phyloP scores from a whole-genome alignment of 2,329 filamentous ascomycete genomes.

The Rachicladosporium sp. region DNA sequence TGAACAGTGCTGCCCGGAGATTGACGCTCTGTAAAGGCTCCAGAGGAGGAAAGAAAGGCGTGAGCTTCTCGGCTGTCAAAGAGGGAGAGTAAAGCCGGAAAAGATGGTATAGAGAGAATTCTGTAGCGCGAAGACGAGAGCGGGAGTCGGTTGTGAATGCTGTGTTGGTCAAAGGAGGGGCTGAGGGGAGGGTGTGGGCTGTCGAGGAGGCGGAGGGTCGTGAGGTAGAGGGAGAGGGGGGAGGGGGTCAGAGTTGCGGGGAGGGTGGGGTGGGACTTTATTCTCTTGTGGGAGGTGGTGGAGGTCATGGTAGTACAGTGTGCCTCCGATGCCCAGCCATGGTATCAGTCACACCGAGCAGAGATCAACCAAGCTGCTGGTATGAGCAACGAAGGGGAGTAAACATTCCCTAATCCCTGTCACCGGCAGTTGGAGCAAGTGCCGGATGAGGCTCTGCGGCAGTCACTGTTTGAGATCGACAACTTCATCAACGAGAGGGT shows the following conservation, averaged over 20 bases:
- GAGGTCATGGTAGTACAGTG: not conserved
- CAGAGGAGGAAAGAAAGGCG: constrained; percentile 78
- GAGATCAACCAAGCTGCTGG: too few species aligned
- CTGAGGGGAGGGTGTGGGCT: constrained; percentile 44
- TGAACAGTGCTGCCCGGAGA: constrained; percentile 70
- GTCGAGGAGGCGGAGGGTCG: constrained; percentile 66
- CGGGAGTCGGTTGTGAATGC: constrained; percentile 59
- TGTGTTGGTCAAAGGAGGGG: constrained; percentile 26
- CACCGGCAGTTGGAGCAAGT: too few species aligned
- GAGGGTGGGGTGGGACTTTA: not conserved
- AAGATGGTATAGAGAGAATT: constrained; percentile 84
- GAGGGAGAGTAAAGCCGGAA: constrained; percentile 73
- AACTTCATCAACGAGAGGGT: too few species aligned
- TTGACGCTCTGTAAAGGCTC: constrained; percentile 87
- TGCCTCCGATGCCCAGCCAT: too few species aligned
- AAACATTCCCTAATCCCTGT: too few species aligned
- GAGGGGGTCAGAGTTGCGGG: constrained; percentile 26
- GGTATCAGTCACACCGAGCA: too few species aligned
- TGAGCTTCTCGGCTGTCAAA: constrained; percentile 67
- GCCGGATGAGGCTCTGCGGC: too few species aligned
- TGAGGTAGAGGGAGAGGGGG: constrained; percentile 62
- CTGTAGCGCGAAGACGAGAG: constrained; percentile 66
- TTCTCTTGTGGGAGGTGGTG: constrained; percentile 1
- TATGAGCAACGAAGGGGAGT: too few species aligned
- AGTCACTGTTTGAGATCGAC: too few species aligned